Evolutionary conservation across 805 yeast species (phyloP).

Genomic region (Maudiozyma turicensis): DNA sequence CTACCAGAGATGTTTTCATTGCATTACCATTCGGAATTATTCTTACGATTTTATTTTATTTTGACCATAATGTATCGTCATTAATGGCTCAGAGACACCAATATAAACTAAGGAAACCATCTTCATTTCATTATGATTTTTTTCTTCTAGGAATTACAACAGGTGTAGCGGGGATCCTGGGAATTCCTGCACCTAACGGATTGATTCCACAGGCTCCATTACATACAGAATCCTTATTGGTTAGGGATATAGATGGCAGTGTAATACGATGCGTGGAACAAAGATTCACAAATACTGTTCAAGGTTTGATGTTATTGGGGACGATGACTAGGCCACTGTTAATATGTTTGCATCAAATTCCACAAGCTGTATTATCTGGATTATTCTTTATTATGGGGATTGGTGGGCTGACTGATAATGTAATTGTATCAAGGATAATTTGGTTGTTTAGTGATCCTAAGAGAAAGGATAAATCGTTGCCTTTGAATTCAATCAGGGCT

Average conservation of each 20-base stretch:
- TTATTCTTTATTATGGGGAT: constrained; percentile 90
- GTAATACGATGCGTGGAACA: constrained; percentile 73
- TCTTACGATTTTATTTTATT: constrained; percentile 76
- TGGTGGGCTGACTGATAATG: constrained; percentile 61
- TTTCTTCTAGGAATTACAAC: constrained; percentile 77
- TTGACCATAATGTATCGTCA: constrained; percentile 92
- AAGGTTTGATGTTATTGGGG: constrained; percentile 74
- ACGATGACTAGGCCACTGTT: constrained; percentile 86
- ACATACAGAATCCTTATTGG: constrained; percentile 71
- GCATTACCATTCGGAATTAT: constrained; percentile 91
- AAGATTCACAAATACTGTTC: constrained; percentile 71
- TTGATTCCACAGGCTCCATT: constrained; percentile 95
- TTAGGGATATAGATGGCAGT: constrained; percentile 25
- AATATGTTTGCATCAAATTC: constrained; percentile 70
- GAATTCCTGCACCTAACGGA: constrained; percentile 95
- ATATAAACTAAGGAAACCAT: constrained; percentile 75
- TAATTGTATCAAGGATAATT: constrained; percentile 50
- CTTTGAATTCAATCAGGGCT: constrained; percentile 27
- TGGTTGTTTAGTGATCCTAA: constrained; percentile 49
- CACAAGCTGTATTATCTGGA: constrained; percentile 90
- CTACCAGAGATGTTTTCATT: constrained; percentile 68
- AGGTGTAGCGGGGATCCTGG: constrained; percentile 76
- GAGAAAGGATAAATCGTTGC: constrained; percentile 26
- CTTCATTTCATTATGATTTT: constrained; percentile 90
- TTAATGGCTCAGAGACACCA: constrained; percentile 82